Evolutionary conservation across 148 eudicot species (phyloP), one percentile per base, ranked within the genome.

Genomic region (Chenopodium formosanum): DNA sequence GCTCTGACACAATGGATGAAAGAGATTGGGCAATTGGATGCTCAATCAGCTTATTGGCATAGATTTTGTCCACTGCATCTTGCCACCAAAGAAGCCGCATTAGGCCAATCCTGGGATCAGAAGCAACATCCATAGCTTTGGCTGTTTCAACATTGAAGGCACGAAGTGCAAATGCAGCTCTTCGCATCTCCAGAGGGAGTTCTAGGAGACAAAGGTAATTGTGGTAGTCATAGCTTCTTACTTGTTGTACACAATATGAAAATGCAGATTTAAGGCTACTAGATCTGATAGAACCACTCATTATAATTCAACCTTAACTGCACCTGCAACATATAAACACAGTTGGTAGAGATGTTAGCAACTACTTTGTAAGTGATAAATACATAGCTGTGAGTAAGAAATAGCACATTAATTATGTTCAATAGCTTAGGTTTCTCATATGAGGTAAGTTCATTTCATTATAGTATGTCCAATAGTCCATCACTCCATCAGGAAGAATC

Each of bases 61-160:
- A 91, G 58, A 94, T 93, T 82, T 93, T 93, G 86, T 93, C 98
- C 17, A 93, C 83, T 53, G 92, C 89, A 81, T 94, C 97, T 86
- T 90, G 95, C 98, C 98, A 94, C 98, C 98, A 94, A 50, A 94
- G 85, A 25, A 94, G 90, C 65, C 98, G 98, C 98, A 94, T 93
- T 20, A 93, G 92, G 80, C 98, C 98, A 32, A 95, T 95, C 86
- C 89, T 89, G 60, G 99, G 99, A 85, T 95, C 94, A 56, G 97
- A 95, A 70, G 99, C 97, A 73, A 95, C 90, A 77, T 95, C 99
- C 97, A 95, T 94, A 27, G 97, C 99, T 88, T 88, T 88, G 74
- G 99, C 89, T 44, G 99, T 93, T 83, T 95, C 99, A 1, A 93
- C 93, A 58, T 95, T 95, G 84, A 95, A 95, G 68, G 99, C 99